These are phyloP conservation scores for Claviceps humidiphila DNA, from an alignment of 2,329 filamentous ascomycete species.

Conservation along the genomic window DNA sequence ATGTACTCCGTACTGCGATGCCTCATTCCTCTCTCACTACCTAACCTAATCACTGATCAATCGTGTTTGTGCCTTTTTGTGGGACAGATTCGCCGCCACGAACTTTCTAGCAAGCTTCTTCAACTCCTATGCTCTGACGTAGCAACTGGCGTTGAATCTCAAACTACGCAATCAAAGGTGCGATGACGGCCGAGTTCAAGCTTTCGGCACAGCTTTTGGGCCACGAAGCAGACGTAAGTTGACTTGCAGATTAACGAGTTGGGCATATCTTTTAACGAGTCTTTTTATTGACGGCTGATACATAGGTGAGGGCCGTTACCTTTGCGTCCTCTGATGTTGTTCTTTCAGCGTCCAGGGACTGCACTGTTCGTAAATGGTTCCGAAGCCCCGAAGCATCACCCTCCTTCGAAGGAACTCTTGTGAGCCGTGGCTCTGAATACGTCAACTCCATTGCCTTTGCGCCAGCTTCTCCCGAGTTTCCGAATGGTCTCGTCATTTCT, in stretches of 20 bases:
- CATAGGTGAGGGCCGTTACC: conserved; percentile 70
- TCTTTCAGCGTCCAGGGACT: conserved; percentile 82
- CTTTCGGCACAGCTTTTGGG: conserved; percentile 80
- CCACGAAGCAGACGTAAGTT: conserved; percentile 81
- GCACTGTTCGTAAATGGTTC: conserved; percentile 78
- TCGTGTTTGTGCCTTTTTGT: not conserved
- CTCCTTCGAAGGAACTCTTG: conserved; percentile 62
- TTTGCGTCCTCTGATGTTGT: conserved; percentile 62
- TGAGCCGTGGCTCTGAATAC: conserved; percentile 70
- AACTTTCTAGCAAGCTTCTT: not conserved
- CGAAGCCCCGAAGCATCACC: conserved; percentile 52
- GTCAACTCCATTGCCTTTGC: conserved; percentile 76
- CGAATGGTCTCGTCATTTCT: conserved; percentile 72
- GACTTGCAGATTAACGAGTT: not conserved
- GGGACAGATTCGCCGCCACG: not conserved
- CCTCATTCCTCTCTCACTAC: not conserved
- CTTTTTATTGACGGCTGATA: not conserved
- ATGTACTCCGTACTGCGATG: too few relatives aligned
- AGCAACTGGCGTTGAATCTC: not conserved
- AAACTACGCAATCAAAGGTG: conserved; percentile 5
- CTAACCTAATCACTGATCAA: too few relatives aligned
- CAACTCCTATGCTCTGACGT: not conserved
- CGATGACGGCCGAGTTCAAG: conserved; percentile 75
- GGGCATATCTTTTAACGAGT: not conserved
- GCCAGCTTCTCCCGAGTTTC: conserved; percentile 51